Base-by-base conservation (phyloP, 140 eudicot genomes). In the Flaveria floridana region DNA sequence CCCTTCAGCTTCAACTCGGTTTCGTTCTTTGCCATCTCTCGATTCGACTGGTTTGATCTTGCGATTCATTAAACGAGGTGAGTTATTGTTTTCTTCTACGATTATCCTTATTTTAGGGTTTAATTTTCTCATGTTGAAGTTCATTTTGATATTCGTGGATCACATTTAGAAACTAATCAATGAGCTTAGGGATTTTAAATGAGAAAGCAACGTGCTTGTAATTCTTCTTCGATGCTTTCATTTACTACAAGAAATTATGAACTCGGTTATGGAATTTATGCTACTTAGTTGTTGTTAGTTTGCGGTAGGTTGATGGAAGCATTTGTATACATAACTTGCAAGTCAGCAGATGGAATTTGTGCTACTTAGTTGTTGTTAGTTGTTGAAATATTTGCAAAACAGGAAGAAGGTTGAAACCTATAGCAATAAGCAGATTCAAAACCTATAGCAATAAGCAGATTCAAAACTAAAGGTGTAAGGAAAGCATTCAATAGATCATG, bases 171-270 rank as follows among this genome's bases (percentile, higher is more conserved):
- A 50, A 26, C 21, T 25, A 58, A 18, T 30, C 1, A 68, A 68
- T 57, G 71, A 28, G 6, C 10, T 58, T 77, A 77, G 81, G 81
- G 81, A 69, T 77, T 23, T 77, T 6, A 16, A 26, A 47, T 34
- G 47, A 62, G 63, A 44, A 42, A 44, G 34, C 78, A 61, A 42
- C 13, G 21, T 28, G 61, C 19, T 72, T 47, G 30, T 8, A 42
- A n/a, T 8, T 12, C 39, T 37, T 34, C 7, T 72, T 20, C 15
- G 39, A 18, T 67, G 2, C 7, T 34, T 71, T 55, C 76, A 18
- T 34, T 30, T 71, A 18, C 6, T 56, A 21, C 10, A 5, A 13
- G 9, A 18, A 14, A 34, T 30, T 8, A 15, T 18, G 66, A 55
- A 71, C 11, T 55, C 53, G 20, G 39, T 8, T 37, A 0, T 13